Conservation (phyloP, 2,329 filamentous ascomycete genomes). For the Paraconiothyrium brasiliense region DNA sequence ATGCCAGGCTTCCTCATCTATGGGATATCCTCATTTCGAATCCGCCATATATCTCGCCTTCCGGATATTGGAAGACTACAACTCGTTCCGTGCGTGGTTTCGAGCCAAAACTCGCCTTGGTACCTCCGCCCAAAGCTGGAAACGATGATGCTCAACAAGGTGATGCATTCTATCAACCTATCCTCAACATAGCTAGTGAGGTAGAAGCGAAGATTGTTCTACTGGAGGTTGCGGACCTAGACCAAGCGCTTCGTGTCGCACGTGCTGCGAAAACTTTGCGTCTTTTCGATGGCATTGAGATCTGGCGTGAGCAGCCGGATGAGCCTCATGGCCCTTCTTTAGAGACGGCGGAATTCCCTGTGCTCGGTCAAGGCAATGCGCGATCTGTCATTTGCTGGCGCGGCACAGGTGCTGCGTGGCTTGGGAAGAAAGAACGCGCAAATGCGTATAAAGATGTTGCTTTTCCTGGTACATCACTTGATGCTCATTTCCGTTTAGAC, state of each 20-base stretch:
- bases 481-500: background rate
- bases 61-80: constrained; percentile 69
- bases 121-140: constrained; percentile 50
- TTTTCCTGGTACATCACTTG: background rate
- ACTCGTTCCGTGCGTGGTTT: constrained; percentile 78
- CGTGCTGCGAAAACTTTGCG: constrained; percentile 48
- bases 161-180: constrained; percentile 73
- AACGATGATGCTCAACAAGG: constrained; percentile 38
- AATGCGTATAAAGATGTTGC: background rate
- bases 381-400: constrained; percentile 56
- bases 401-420: constrained; percentile 39
- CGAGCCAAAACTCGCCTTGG: constrained; percentile 83
- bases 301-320: constrained; percentile 73
- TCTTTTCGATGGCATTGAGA: constrained; percentile 61
- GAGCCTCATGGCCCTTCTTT: background rate
- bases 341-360: constrained; percentile 28
- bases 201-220: constrained; percentile 66
- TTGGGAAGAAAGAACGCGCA: constrained; percentile 19
- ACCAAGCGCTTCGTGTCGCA: constrained; percentile 73
- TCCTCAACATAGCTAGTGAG: constrained; percentile 65
- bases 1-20: constrained; percentile 26
- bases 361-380: constrained; percentile 54
- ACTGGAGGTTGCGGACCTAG: constrained; percentile 76
- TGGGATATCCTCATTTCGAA: constrained; percentile 81
- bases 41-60: constrained; percentile 85